Percentiles rank a stretch among this genome's conserved stretches.
Conservation (phyloP, 2,329 filamentous ascomycete genomes). For the Ilyonectria sp. region DNA sequence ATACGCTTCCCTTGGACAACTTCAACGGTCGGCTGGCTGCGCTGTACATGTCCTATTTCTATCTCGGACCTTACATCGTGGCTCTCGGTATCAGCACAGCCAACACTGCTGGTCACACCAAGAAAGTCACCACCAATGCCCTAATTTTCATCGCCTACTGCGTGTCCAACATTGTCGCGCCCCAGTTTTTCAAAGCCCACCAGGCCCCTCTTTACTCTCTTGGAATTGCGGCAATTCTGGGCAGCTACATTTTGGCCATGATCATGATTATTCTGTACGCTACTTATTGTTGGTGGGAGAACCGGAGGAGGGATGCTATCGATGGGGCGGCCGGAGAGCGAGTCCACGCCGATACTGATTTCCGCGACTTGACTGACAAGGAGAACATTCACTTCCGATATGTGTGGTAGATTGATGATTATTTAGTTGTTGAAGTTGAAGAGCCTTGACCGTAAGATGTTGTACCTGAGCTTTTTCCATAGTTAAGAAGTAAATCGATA, state of each 20-base stretch:
- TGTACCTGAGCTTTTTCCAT: too few species aligned
- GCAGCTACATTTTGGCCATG: constrained; percentile 45
- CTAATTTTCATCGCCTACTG: constrained; percentile 63
- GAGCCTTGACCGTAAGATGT: not conserved
- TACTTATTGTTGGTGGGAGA: constrained; percentile 50
- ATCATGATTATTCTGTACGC: constrained; percentile 51
- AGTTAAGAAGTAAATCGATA: too few species aligned
- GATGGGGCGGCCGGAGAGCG: constrained; percentile 25
- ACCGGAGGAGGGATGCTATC: constrained; percentile 45
- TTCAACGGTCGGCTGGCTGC: constrained; percentile 50
- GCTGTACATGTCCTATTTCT: constrained; percentile 53
- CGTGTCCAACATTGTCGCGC: constrained; percentile 57
- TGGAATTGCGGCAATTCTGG: constrained; percentile 37
- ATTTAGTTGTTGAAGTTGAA: too few species aligned
- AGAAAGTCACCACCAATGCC: constrained; percentile 61
- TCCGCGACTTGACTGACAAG: constrained; percentile 54
- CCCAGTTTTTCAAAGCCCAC: constrained; percentile 55
- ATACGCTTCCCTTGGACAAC: constrained; percentile 47
- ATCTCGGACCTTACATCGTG: constrained; percentile 49
- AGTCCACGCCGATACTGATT: constrained; percentile 49
- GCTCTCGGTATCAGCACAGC: constrained; percentile 37
- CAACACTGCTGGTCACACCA: constrained; percentile 56
- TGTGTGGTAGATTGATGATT: constrained; percentile 36
- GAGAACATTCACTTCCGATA: constrained; percentile 52
- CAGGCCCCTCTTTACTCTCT: constrained; percentile 52